Base-by-base conservation (phyloP, 2,329 filamentous ascomycete species). In the Hortaea sp. region DNA sequence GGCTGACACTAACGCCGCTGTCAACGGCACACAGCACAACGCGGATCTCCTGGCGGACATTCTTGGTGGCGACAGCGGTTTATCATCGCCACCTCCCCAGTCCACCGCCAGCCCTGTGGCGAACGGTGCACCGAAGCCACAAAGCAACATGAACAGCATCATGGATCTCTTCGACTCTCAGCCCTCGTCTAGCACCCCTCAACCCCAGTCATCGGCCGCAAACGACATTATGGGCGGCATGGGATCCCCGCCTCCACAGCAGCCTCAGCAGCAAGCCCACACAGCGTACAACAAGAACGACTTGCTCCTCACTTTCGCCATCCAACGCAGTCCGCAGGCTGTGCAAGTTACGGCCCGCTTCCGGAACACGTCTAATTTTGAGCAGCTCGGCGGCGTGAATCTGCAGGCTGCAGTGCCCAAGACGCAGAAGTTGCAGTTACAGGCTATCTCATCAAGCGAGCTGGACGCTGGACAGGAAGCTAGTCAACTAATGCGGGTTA, bases 361-460 rank as follows among this genome's bases (percentile, higher is more conserved):
- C 74, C 79, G 78, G 35, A 97, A 97, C 65, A 49, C 49, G 30
- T 53, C 52, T 41, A 77, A 70, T 0, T 79, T 83, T 29, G 75
- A 74, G 10, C 69, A 72, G 10, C 73, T 97, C 42, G 81, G 81
- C 11, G 79, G 77, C 40, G 85, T 97, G 29, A 87, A 86, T 28
- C 66, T 98, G 54, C 92, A 98, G 66, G 92, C 90, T 39, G 92
- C 92, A 1, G 92, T 98, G 45, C 92, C 92, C 6, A 98, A 97
- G 69, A 88, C 85, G 39, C 92, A 98, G 69, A 95, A 92, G 65
- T 69, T 98, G 59, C 88, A 95, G 63, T 71, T 98, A 54, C 84
- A 94, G 64, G 87, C 84, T 48, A 95, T 98, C 55, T 94, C 87
- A 55, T 86, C 79, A 53, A 71, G 82, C 4, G 86, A 94, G 30